These are phyloP conservation scores for Hyaloraphidium curvatum DNA, from an alignment of 192 early-diverging fungal genomes.

Conservation along the genomic window DNA sequence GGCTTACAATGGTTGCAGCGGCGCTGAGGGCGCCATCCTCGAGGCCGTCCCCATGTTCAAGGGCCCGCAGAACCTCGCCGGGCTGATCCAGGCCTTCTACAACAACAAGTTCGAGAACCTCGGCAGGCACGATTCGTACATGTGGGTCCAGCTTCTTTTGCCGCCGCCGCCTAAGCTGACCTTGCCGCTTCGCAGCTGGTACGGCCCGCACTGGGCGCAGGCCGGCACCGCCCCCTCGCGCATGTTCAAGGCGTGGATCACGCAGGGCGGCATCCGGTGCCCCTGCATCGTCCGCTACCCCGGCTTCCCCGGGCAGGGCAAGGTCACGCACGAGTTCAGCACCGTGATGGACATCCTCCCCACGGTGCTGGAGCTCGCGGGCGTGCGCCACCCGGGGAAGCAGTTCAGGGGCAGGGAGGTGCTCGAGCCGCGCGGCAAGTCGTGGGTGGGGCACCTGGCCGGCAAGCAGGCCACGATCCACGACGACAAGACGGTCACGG, in stretches of 20 bases:
- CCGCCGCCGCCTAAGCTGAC: background rate
- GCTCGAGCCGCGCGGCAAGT: conserved; percentile 1
- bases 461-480: background rate
- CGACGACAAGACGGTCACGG: conserved; percentile 3
- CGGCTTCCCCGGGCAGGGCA: background rate
- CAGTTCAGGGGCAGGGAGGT: background rate
- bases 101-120: background rate
- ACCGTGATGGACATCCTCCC: conserved; percentile 4
- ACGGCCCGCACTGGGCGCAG: background rate
- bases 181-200: background rate
- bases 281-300: conserved; percentile 1
- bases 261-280: background rate
- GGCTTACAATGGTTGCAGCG: too few relatives aligned
- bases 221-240: background rate
- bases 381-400: background rate
- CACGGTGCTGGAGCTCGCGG: background rate
- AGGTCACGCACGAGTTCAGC: background rate
- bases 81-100: background rate
- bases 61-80: too few relatives aligned
- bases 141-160: background rate
- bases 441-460: background rate
- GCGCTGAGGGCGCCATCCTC: background rate
- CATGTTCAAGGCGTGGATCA: background rate
- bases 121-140: too few relatives aligned
- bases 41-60: conserved; percentile 1